Percentiles rank a stretch among this genome's conserved stretches.
phyloP scores from a whole-genome alignment of 2,329 filamentous ascomycete species.

The Aspergillus sclerotialis region DNA sequence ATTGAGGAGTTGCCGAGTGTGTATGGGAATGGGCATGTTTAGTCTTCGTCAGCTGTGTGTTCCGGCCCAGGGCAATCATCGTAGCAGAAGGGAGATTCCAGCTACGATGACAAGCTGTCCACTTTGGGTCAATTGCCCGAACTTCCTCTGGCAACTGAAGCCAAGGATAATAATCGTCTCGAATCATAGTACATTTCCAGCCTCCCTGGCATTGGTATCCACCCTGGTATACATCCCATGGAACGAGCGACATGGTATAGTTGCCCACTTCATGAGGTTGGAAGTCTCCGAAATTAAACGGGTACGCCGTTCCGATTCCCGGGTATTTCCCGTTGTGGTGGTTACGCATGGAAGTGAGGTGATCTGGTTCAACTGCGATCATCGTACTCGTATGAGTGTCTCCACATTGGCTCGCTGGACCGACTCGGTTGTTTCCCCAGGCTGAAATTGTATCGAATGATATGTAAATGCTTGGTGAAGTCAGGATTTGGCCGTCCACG shows the following conservation, averaged over 20 bases:
- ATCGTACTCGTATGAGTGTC: no score
- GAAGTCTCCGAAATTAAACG: conserved; percentile 17
- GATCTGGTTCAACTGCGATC: conserved; percentile 11
- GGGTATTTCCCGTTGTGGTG: conserved; percentile 18
- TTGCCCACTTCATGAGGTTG: conserved; percentile 11
- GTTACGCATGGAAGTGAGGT: conserved; percentile 10
- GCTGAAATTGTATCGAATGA: no score
- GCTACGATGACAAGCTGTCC: conserved; percentile 10
- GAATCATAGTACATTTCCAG: conserved; percentile 12
- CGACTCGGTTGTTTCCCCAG: no score
- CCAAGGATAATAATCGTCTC: conserved; percentile 16
- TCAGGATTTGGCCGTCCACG: no score
- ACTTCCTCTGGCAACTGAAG: conserved; percentile 14
- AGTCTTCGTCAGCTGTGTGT: background rate
- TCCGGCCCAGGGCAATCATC: no score
- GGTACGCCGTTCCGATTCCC: conserved; percentile 12
- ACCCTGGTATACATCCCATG: conserved; percentile 15
- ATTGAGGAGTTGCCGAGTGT: background rate
- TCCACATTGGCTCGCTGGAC: no score
- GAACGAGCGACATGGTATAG: conserved; percentile 12
- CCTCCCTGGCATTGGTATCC: conserved; percentile 12
- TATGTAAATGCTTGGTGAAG: no score
- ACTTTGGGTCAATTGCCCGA: conserved; percentile 10
- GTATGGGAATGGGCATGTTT: background rate
- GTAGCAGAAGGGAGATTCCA: conserved; percentile 19